phyloP scores from a whole-genome alignment of 1,139 yeast genomes.

The Wickerhamomyces sp. region DNA sequence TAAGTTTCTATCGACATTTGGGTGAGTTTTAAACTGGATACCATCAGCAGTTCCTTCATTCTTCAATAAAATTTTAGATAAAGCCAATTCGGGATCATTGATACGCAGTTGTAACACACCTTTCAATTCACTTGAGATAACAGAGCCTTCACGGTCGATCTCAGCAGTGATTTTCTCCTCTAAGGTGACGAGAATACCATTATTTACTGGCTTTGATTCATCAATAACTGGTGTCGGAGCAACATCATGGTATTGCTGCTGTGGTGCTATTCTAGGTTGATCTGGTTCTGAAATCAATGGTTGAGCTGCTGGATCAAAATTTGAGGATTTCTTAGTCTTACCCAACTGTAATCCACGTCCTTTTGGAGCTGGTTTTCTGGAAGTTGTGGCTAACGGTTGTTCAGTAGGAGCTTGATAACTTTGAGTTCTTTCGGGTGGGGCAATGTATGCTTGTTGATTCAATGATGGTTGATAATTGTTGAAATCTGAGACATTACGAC shows the following conservation, averaged over 20 bases:
- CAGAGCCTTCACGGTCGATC: conserved; percentile 79
- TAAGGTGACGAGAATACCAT: conserved; percentile 74
- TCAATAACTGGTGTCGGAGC: conserved; percentile 22
- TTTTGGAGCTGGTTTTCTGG: conserved; percentile 37
- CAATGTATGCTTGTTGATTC: conserved; percentile 9
- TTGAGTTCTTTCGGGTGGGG: not conserved
- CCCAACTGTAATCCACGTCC: conserved; percentile 84
- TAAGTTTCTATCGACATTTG: conserved; percentile 79
- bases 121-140: conserved; percentile 71
- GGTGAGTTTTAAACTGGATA: conserved; percentile 87
- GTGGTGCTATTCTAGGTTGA: conserved; percentile 10
- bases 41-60: conserved; percentile 43
- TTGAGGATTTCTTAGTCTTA: conserved; percentile 42
- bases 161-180: conserved; percentile 77
- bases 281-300: conserved; percentile 35
- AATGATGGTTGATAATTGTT: conserved; percentile 7
- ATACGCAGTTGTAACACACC: conserved; percentile 90
- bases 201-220: conserved; percentile 36
- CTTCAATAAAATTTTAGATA: conserved; percentile 56
- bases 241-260: conserved; percentile 22
- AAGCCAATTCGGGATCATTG: conserved; percentile 64
- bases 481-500: conserved; percentile 12
- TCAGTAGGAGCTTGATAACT: conserved; percentile 29
- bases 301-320: conserved; percentile 35
- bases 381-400: conserved; percentile 26